A percentile compares a stretch with the other conserved stretches of the same genome.
Evolutionary conservation across 2,329 filamentous ascomycete species (phyloP).

Genomic region (Cercospora janseana): DNA sequence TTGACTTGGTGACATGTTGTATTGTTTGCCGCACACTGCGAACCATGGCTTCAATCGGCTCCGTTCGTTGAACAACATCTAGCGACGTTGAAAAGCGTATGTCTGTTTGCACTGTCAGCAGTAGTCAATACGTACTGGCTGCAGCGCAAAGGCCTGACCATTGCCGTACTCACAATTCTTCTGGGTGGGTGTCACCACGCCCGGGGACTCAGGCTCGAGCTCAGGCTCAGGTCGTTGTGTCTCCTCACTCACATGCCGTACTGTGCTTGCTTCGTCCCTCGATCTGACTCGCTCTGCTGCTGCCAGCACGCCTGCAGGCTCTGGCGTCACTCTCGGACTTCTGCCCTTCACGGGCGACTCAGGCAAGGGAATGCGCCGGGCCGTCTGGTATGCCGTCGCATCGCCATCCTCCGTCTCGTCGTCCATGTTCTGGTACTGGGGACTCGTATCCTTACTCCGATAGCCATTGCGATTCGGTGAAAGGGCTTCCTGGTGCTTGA

Average conservation of each 20-base stretch:
- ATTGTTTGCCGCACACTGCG: slow-evolving; percentile 62
- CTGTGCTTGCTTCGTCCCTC: slow-evolving; percentile 24
- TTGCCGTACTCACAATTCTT: slow-evolving; percentile 38
- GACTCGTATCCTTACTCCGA: slow-evolving; percentile 57
- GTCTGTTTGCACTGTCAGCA: slow-evolving; percentile 52
- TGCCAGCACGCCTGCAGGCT: slow-evolving; percentile 24
- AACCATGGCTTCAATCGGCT: slow-evolving; percentile 74
- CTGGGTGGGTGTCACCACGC: slow-evolving; percentile 32
- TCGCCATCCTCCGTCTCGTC: slow-evolving; percentile 54
- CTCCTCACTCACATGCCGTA: slow-evolving; percentile 24
- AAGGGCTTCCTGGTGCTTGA: slow-evolving; percentile 44
- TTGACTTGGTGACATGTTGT: slow-evolving; percentile 64
- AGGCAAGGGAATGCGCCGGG: slow-evolving; percentile 54
- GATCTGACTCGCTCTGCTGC: slow-evolving; percentile 24
- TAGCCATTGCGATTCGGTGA: slow-evolving; percentile 49
- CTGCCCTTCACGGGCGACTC: slow-evolving; percentile 50
- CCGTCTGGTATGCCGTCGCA: slow-evolving; percentile 35
- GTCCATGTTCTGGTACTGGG: slow-evolving; percentile 55
- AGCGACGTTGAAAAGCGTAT: slow-evolving; percentile 84
- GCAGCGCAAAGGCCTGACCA: not conserved
- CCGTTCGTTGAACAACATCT: slow-evolving; percentile 82
- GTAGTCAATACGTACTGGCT: not conserved
- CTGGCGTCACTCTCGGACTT: slow-evolving; percentile 36
- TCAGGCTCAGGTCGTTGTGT: slow-evolving; percentile 23
- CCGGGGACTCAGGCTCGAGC: slow-evolving; percentile 25